Evolutionary conservation across 2,329 filamentous ascomycete genomes (phyloP).

Genomic region (Purpureocillium lavendulum): DNA sequence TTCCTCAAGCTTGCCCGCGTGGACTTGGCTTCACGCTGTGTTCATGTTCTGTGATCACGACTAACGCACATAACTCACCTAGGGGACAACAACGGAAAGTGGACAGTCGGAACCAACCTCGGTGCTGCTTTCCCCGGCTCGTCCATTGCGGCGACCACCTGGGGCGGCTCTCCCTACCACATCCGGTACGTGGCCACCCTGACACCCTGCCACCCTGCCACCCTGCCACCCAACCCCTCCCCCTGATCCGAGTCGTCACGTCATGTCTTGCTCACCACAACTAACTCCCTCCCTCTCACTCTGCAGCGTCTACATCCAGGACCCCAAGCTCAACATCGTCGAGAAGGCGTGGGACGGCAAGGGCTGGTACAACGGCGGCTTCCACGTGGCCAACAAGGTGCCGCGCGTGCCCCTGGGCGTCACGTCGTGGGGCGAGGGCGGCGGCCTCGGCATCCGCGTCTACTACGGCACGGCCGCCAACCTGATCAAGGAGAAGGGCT

Average conservation of each 20-base stretch:
- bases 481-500: conserved; percentile 1
- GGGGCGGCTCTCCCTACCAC: not conserved
- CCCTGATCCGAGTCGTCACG: too few species aligned
- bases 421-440: not conserved
- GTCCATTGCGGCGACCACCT: conserved; percentile 1
- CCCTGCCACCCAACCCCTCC: not conserved
- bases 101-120: not conserved
- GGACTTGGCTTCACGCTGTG: too few species aligned
- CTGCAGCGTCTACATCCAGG: conserved; percentile 1
- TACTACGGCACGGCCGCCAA: not conserved
- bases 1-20: too few species aligned
- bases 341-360: conserved; percentile 1
- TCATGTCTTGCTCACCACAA: too few species aligned
- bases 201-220: too few species aligned
- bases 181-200: not conserved
- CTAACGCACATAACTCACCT: too few species aligned
- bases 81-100: not conserved
- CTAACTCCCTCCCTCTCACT: too few species aligned
- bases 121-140: not conserved
- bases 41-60: too few species aligned
- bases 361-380: not conserved
- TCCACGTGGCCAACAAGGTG: not conserved
- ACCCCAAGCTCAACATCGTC: not conserved
- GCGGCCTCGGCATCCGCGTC: not conserved
- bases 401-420: not conserved